Evolutionary conservation across 2,329 filamentous ascomycete genomes (phyloP).

Genomic region (Venturia nashicola): DNA sequence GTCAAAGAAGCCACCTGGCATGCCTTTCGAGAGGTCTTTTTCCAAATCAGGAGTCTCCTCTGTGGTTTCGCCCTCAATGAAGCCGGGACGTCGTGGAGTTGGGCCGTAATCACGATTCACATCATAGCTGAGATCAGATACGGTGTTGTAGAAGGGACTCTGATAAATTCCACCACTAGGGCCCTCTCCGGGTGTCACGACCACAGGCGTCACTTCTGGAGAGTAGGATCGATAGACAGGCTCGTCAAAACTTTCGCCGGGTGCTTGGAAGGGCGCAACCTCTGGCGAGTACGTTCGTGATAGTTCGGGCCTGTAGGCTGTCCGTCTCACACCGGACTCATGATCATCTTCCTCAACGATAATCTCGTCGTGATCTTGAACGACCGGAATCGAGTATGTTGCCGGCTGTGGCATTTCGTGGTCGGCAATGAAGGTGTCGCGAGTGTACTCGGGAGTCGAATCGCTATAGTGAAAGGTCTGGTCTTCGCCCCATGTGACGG

Average conservation of each 20-base stretch:
- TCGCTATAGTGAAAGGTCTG: slow-evolving; percentile 35
- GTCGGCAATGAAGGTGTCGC: slow-evolving; percentile 23
- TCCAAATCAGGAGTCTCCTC: slow-evolving; percentile 44
- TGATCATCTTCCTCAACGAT: slow-evolving; percentile 26
- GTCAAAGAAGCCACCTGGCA: slow-evolving; percentile 41
- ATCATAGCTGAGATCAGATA: slow-evolving; percentile 23
- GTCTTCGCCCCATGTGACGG: slow-evolving; percentile 36
- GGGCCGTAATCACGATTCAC: neutral
- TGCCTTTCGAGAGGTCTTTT: slow-evolving; percentile 27
- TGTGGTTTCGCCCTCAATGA: slow-evolving; percentile 22
- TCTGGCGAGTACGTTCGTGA: neutral
- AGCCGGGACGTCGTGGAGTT: slow-evolving; percentile 15
- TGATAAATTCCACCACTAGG: slow-evolving; percentile 22
- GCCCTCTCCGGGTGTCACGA: slow-evolving; percentile 12
- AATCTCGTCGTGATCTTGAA: slow-evolving; percentile 23
- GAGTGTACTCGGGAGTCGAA: slow-evolving; percentile 29
- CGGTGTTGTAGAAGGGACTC: slow-evolving; percentile 29
- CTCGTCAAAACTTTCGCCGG: slow-evolving; percentile 15
- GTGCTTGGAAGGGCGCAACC: slow-evolving; percentile 1
- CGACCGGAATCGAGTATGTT: slow-evolving; percentile 8
- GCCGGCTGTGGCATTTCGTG: slow-evolving; percentile 10
- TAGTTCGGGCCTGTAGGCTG: slow-evolving; percentile 19
- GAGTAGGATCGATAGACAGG: slow-evolving; percentile 13
- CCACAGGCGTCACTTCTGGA: slow-evolving; percentile 13
- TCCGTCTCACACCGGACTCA: slow-evolving; percentile 18